Percentiles rank a stretch among this genome's conserved stretches.
phyloP scores from a whole-genome alignment of 1,284 basidiomycete genomes.

The Neolentinus lepideus region DNA sequence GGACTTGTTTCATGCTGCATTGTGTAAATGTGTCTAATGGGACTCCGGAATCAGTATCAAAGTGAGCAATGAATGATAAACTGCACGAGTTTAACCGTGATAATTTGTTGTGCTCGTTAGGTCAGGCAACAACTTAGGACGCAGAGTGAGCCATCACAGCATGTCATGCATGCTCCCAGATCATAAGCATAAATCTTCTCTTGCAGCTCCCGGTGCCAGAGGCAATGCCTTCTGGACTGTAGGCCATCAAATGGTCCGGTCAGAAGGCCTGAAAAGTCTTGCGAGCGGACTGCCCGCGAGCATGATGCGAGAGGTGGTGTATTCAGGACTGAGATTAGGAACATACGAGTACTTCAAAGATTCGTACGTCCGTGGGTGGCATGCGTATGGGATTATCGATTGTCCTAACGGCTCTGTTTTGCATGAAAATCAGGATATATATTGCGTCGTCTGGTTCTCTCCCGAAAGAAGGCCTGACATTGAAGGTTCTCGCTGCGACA shows the following conservation, averaged over 20 bases:
- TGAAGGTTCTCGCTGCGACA: slow-evolving; percentile 28
- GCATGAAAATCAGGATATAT: no score
- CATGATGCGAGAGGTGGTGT: slow-evolving; percentile 28
- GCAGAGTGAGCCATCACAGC: slow-evolving; percentile 21
- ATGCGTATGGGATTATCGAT: no score
- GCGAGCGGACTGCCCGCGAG: slow-evolving; percentile 28
- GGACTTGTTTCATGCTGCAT: not conserved
- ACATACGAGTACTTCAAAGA: slow-evolving; percentile 34
- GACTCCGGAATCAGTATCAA: slow-evolving; percentile 15
- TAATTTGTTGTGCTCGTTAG: slow-evolving; percentile 8
- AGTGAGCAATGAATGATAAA: slow-evolving; percentile 9
- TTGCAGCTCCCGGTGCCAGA: slow-evolving; percentile 20
- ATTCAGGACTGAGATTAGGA: slow-evolving; percentile 29
- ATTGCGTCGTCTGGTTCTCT: slow-evolving; percentile 19
- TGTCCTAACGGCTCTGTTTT: no score
- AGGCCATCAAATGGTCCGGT: slow-evolving; percentile 25
- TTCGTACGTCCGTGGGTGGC: slow-evolving; percentile 20
- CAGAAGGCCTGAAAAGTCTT: slow-evolving; percentile 25
- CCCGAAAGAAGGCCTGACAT: slow-evolving; percentile 22
- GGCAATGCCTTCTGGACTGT: slow-evolving; percentile 27
- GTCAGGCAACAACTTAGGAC: slow-evolving; percentile 30
- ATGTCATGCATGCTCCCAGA: no score
- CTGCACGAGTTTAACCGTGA: not conserved
- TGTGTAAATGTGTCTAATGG: not conserved
- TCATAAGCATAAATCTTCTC: no score